These are phyloP conservation scores for Vitis rupestris DNA, from an alignment of 164 flowering plant genomes.

Conservation along the genomic window DNA sequence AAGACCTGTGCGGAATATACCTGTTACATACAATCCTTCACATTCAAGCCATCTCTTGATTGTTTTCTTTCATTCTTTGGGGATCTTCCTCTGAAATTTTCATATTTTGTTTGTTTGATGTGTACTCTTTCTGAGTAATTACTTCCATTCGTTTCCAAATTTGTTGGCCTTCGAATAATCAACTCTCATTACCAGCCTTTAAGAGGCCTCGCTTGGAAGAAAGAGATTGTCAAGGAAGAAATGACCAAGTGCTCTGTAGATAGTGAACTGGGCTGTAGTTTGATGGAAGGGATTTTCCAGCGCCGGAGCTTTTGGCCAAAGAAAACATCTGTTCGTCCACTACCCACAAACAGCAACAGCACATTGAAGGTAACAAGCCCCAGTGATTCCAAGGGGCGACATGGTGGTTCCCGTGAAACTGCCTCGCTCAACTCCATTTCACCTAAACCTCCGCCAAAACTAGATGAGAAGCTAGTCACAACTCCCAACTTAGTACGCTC, in stretches of 20 bases:
- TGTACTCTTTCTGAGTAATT: neutral
- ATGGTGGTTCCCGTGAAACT: neutral
- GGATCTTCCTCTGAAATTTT: neutral
- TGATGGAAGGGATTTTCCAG: conserved; percentile 33
- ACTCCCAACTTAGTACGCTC: neutral
- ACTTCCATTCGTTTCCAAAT: neutral
- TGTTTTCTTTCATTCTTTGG: neutral
- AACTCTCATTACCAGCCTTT: neutral
- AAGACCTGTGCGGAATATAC: neutral
- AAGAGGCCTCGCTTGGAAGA: neutral
- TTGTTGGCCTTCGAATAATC: neutral
- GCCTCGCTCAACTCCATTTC: conserved; percentile 2
- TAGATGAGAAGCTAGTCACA: conserved; percentile 4
- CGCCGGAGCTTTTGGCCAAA: conserved; percentile 16
- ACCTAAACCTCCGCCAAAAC: conserved; percentile 7
- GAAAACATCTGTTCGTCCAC: conserved; percentile 22
- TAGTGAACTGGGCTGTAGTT: conserved; percentile 35
- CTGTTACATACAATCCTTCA: conserved; percentile 23
- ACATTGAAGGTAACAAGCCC: neutral
- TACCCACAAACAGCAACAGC: conserved; percentile 5
- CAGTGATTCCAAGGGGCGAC: conserved; percentile 5
- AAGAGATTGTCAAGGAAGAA: conserved; percentile 12
- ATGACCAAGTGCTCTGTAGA: conserved; percentile 5
- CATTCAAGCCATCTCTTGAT: conserved; percentile 23
- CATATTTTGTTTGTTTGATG: neutral